A percentile compares a stretch with the other conserved stretches of the same genome.
These are phyloP conservation scores for Claviceps sp. DNA, from an alignment of 2,329 filamentous ascomycete genomes.

Conservation along the genomic window DNA sequence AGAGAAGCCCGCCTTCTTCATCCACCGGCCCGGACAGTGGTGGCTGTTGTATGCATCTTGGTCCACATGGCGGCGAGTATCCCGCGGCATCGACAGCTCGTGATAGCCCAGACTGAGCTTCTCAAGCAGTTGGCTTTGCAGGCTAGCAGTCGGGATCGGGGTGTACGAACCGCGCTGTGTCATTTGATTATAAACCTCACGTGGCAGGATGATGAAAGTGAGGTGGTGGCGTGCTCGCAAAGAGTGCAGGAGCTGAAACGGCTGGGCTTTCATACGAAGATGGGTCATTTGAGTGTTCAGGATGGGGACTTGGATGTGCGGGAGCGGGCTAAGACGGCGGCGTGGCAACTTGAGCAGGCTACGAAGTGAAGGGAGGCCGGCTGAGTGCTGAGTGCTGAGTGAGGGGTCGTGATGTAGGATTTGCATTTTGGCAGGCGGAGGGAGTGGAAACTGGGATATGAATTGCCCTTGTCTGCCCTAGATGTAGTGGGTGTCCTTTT, in stretches of 20 bases:
- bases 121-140: constrained; percentile 60
- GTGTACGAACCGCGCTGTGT: constrained; percentile 66
- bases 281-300: constrained; percentile 45
- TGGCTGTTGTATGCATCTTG: constrained; percentile 66
- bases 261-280: constrained; percentile 55
- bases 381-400: too few species aligned
- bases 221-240: constrained; percentile 49
- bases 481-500: too few species aligned
- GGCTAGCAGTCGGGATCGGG: constrained; percentile 56
- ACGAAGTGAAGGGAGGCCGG: constrained; percentile 1
- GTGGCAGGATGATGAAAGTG: constrained; percentile 62
- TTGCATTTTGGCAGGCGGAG: too few species aligned
- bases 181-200: constrained; percentile 80
- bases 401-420: too few species aligned
- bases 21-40: constrained; percentile 56
- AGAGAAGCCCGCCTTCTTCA: constrained; percentile 38
- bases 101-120: constrained; percentile 65
- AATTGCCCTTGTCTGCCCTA: too few species aligned
- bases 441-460: too few species aligned
- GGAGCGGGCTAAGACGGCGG: constrained; percentile 69
- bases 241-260: constrained; percentile 56
- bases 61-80: constrained; percentile 79
- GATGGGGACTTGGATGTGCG: constrained; percentile 72
- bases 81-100: constrained; percentile 61
- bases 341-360: constrained; percentile 52